A percentile compares a stretch with the other conserved stretches of the same genome.
phyloP scores from a whole-genome alignment of 2,329 filamentous ascomycete genomes.

The Exutisphaerella laricina region DNA sequence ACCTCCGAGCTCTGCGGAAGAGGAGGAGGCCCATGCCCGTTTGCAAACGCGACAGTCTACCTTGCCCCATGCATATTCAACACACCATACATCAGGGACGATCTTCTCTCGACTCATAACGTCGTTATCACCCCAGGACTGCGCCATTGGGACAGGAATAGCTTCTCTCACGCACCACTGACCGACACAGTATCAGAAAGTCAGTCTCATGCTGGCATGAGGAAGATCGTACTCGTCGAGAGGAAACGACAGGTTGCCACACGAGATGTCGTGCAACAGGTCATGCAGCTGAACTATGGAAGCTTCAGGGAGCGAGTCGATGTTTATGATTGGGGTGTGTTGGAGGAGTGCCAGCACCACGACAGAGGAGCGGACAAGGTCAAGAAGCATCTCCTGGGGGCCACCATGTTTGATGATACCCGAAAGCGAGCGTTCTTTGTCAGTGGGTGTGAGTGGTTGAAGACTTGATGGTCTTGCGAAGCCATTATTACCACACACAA shows the following conservation, averaged over 20 bases:
- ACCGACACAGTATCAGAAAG: slow-evolving; percentile 28
- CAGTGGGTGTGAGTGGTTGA: slow-evolving; percentile 12
- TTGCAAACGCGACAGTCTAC: slow-evolving; percentile 22
- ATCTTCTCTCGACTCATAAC: slow-evolving; percentile 25
- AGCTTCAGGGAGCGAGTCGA: slow-evolving; percentile 27
- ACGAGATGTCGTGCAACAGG: slow-evolving; percentile 12
- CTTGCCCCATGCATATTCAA: slow-evolving; percentile 29
- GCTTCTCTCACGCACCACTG: slow-evolving; percentile 18
- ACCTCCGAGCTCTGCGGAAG: neutral
- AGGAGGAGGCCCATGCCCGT: slow-evolving; percentile 18
- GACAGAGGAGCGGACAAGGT: slow-evolving; percentile 14
- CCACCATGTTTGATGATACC: slow-evolving; percentile 26
- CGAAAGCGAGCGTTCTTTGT: slow-evolving; percentile 22
- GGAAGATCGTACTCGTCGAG: slow-evolving; percentile 33
- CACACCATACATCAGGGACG: slow-evolving; percentile 27
- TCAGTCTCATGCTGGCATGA: slow-evolving; percentile 28
- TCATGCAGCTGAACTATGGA: slow-evolving; percentile 23
- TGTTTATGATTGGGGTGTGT: slow-evolving; percentile 31
- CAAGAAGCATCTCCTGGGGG: slow-evolving; percentile 25
- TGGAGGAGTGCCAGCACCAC: slow-evolving; percentile 24
- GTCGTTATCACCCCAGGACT: slow-evolving; percentile 12
- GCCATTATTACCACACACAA: too few relatives aligned
- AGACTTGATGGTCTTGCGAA: neutral
- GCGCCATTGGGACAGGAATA: slow-evolving; percentile 30
- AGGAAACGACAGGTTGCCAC: slow-evolving; percentile 18